Conservation (phyloP, 1,284 basidiomycete genomes). For the Sphagnurus paluster region DNA sequence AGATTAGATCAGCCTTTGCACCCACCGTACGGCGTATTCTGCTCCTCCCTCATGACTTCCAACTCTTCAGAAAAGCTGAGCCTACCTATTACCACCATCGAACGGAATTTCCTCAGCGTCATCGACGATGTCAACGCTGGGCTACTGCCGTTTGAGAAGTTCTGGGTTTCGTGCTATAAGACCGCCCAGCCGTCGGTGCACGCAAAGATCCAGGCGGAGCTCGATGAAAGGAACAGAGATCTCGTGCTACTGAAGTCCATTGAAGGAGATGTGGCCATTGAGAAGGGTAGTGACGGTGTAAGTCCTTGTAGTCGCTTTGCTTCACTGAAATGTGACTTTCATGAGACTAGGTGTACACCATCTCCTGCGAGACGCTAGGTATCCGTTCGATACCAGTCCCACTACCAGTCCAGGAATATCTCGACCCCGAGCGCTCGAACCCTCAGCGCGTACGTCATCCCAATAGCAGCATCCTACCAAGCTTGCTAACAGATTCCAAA, state of each 20-base stretch:
- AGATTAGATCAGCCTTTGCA: no score
- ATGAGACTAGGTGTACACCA: conserved; percentile 22
- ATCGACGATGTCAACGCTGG: conserved; percentile 61
- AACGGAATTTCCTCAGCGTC: conserved; percentile 59
- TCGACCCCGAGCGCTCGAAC: conserved; percentile 42
- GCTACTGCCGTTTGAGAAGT: conserved; percentile 54
- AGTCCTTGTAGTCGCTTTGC: not conserved
- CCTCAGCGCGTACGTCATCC: conserved; percentile 35
- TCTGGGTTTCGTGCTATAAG: conserved; percentile 77
- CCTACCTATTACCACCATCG: conserved; percentile 62
- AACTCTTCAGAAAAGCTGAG: no score
- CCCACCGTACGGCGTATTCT: no score
- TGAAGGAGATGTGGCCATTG: conserved; percentile 41
- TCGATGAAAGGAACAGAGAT: conserved; percentile 55
- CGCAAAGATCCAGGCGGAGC: conserved; percentile 50
- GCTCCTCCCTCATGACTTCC: no score
- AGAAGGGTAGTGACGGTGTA: conserved; percentile 24
- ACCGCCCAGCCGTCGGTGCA: conserved; percentile 54
- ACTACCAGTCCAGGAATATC: conserved; percentile 45
- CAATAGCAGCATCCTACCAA: not conserved
- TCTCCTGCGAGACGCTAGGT: conserved; percentile 35
- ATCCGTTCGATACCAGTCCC: conserved; percentile 47
- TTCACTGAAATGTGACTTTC: conserved; percentile 10
- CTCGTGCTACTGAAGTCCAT: conserved; percentile 39
- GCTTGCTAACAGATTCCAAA: not conserved